Evolutionary conservation across 805 yeast species (phyloP).

Genomic region (Blastobotrys parvus): DNA sequence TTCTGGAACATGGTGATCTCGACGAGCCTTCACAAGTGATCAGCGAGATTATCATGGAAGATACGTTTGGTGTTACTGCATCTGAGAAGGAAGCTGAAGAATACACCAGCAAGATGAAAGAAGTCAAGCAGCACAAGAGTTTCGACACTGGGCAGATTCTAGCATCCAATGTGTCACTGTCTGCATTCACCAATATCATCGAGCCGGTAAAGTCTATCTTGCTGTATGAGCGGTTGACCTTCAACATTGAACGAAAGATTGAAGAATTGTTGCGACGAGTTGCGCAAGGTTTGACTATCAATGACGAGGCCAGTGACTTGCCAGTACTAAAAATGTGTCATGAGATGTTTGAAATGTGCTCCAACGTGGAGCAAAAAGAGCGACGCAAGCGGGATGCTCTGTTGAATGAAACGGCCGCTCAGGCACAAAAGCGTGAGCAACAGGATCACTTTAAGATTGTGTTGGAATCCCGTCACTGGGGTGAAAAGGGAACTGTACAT

Average conservation of each 20-base stretch:
- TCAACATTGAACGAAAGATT: conserved; percentile 63
- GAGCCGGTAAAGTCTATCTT: conserved; percentile 59
- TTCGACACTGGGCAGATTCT: conserved; percentile 78
- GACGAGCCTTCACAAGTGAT: conserved; percentile 53
- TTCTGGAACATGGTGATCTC: conserved; percentile 59
- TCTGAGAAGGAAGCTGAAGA: conserved; percentile 94
- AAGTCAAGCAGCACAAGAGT: conserved; percentile 83
- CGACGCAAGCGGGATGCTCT: conserved; percentile 17
- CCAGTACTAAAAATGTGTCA: conserved; percentile 64
- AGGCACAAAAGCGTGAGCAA: conserved; percentile 29
- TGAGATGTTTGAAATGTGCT: conserved; percentile 50
- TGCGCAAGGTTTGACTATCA: conserved; percentile 70
- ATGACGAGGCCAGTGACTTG: conserved; percentile 47
- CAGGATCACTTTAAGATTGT: conserved; percentile 71
- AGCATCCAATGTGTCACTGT: conserved; percentile 53
- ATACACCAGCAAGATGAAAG: conserved; percentile 76
- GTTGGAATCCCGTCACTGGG: conserved; percentile 39
- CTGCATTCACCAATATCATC: conserved; percentile 48
- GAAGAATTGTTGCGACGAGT: conserved; percentile 72
- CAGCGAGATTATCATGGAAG: conserved; percentile 78
- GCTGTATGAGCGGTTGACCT: conserved; percentile 53
- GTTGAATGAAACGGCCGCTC: conserved; percentile 5
- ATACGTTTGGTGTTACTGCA: conserved; percentile 83
- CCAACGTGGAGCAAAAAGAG: conserved; percentile 19
- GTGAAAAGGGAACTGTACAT: conserved; percentile 27